Evolutionary conservation across 352 stramenopile genomes (phyloP), one percentile per base, ranked within the genome.

Genomic region (Phytophthora quininea): DNA sequence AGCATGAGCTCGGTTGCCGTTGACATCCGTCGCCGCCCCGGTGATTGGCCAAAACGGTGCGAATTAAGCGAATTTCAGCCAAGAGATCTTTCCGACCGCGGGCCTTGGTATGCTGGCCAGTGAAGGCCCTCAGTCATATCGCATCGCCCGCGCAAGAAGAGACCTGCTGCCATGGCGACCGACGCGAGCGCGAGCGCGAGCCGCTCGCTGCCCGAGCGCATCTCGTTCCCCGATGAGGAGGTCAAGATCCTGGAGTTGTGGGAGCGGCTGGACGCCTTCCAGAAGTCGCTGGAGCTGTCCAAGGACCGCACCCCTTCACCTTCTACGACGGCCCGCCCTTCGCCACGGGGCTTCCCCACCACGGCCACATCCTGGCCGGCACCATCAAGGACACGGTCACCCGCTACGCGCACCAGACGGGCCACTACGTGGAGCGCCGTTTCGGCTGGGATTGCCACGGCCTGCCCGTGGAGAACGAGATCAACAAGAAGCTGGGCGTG

Each of bases 361-460:
- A 99, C 82, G 98, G 98, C 43, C 97, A 99, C 83, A 98, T 99
- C 69, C 79, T 99, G 37, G 97, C 97, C 27, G 98, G 98, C 40
- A 99, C 98, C 46, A 99, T 99, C 82, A 99, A 99, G 82, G 98
- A 99, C 80, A 99, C 97, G 24, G 97, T 99, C 35, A 99, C 98
- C n/a, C 94, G 98, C 10, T 99, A 99, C 70, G 98, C 98, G n/a
- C 96, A 98, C 79, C 96, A 99, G 83, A 99, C 94, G 0, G 97
- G 97, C 7, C 96, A 99, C 77, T 93, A 98, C 73, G 98, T 99
- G 0, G 88, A 96, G 51, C 95, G 98, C 40, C 91, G 98, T 59
- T 99, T 99, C 48, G 98, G 98, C 40, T 99, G 98, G 98, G 98
- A 99, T 83, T 99, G 97, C 76, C 98, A 99, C 81, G 98, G 98